Evolutionary conservation across 306 rosid species (phyloP), one percentile per base, ranked within the genome.

Genomic region (Datisca glomerata): DNA sequence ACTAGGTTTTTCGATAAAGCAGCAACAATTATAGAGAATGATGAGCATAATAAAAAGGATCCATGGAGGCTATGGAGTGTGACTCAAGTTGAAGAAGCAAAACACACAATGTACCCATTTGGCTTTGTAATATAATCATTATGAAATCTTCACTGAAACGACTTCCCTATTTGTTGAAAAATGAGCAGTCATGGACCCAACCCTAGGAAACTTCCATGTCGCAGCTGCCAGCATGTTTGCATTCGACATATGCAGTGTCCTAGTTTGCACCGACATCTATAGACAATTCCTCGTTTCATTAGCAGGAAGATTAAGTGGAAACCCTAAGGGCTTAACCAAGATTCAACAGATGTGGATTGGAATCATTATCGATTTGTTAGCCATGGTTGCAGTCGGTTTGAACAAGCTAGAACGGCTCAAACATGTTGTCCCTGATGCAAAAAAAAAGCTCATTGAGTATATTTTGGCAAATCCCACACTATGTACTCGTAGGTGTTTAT

Each of bases 41-140:
- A n/a, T n/a, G n/a, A n/a, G n/a, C n/a, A n/a, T n/a, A n/a, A n/a
- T n/a, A n/a, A n/a, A n/a, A n/a, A n/a, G n/a, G n/a, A n/a, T n/a
- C n/a, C n/a, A n/a, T n/a, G n/a, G n/a, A n/a, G n/a, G n/a, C n/a
- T n/a, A 0, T 76, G 93, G 44, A 72, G 72, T 25, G 71, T 80
- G 21, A 76, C 76, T 43, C 93, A 80, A 64, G 93, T 81, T 13
- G 93, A 81, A 56, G 93, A 81, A 70, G 93, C 71, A 6, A 76
- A 81, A 13, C 37, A 73, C 43, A 81, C 73, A 69, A 67, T 81
- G 43, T 81, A 19, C 93, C 93, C 6, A 59, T 81, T 27, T 81
- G 93, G 93, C 71, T 76, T 20, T 76, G 93, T 56, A 81, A 86
- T 31, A 81, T 81, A 34, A 57, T 76, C 76, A 76, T 82, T 81